Percentiles rank a stretch among this genome's conserved stretches.
phyloP scores from a whole-genome alignment of 1,284 basidiomycete genomes.

The Psilocybe mexicana region DNA sequence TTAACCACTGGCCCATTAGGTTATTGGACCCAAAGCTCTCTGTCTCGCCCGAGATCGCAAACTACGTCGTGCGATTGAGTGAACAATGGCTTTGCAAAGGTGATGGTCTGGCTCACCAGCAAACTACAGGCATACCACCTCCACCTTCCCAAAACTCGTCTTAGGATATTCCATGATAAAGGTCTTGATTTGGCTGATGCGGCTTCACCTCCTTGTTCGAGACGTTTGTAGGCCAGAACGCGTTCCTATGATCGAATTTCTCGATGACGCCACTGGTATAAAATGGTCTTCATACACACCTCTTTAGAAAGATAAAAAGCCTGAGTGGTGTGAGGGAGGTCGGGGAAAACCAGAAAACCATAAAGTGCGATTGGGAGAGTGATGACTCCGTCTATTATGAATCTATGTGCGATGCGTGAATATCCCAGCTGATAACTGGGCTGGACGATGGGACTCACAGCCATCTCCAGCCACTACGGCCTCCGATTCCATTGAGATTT shows the following conservation, averaged over 20 bases:
- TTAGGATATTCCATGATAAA: constrained; percentile 50
- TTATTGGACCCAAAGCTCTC: constrained; percentile 75
- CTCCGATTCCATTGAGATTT: constrained; percentile 57
- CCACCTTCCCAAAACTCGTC: constrained; percentile 63
- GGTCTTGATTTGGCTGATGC: constrained; percentile 37
- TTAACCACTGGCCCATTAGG: constrained; percentile 76
- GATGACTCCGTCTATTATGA: constrained; percentile 74
- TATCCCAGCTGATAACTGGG: background rate
- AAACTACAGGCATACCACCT: constrained; percentile 70
- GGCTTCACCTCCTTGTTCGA: constrained; percentile 39
- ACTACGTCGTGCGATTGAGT: constrained; percentile 36
- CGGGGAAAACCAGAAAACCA: constrained; percentile 73
- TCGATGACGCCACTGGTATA: background rate
- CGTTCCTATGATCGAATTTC: constrained; percentile 46
- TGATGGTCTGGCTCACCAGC: constrained; percentile 36
- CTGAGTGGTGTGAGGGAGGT: constrained; percentile 64
- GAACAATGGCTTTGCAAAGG: background rate
- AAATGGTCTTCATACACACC: constrained; percentile 32
- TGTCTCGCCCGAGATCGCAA: constrained; percentile 66
- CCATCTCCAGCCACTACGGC: constrained; percentile 73
- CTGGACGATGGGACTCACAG: constrained; percentile 43
- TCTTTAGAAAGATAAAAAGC: constrained; percentile 65
- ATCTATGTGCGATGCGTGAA: constrained; percentile 36
- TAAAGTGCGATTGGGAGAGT: constrained; percentile 73
- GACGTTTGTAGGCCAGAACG: constrained; percentile 48